A percentile compares a stretch with the other conserved stretches of the same genome.
Conservation (phyloP, 345 rosid species). For the Populus deltoides region DNA sequence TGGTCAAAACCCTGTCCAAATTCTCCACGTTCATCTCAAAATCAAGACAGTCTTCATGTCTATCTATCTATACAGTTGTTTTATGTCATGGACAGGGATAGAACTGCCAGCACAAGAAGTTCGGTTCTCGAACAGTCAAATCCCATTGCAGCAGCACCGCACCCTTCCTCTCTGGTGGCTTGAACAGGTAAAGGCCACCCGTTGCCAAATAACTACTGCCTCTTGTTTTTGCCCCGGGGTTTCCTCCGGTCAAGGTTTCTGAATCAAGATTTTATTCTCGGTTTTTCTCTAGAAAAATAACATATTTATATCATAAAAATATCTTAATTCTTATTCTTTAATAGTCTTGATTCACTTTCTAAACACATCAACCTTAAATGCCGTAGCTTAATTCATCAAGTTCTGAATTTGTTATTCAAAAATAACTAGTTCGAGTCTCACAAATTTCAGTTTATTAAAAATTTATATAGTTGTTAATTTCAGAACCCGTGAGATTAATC, state of each 20-base stretch:
- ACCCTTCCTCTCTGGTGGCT: not conserved
- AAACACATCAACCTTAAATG: fast-evolving
- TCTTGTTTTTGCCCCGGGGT: too few species aligned
- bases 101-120: not conserved
- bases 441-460: fast-evolving
- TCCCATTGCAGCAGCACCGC: not conserved
- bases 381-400: fast-evolving
- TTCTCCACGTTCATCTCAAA: not conserved
- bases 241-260: too few species aligned
- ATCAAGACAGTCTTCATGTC: not conserved
- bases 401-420: fast-evolving
- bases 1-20: not conserved
- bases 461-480: fast-evolving
- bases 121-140: not conserved
- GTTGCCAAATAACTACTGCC: too few species aligned
- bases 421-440: fast-evolving
- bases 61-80: not conserved
- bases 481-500: fast-evolving
- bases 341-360: too few species aligned
- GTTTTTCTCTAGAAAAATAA: too few species aligned
- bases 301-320: too few species aligned
- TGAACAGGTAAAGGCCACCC: not conserved
- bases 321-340: too few species aligned
- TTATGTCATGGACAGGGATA: not conserved
- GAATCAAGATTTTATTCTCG: too few species aligned